phyloP scores from a whole-genome alignment of 2,329 filamentous ascomycete genomes.

The Pezicula rhizophila region DNA sequence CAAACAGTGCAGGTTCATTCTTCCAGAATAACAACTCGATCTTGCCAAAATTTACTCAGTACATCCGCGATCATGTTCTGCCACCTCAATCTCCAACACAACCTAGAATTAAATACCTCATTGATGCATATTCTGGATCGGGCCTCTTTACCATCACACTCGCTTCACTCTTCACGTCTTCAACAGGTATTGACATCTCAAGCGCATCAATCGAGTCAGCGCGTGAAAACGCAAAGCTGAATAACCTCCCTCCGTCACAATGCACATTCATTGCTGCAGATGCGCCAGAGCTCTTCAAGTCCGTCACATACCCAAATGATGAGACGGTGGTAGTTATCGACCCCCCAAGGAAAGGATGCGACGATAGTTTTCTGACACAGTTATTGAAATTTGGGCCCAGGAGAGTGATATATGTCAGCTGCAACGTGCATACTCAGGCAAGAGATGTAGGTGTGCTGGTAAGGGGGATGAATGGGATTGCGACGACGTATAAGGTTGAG shows the following conservation, averaged over 20 bases:
- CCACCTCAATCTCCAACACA: constrained; percentile 35
- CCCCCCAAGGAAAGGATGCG: constrained; percentile 93
- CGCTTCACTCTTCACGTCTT: constrained; percentile 74
- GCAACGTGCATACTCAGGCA: constrained; percentile 96
- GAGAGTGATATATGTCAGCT: constrained; percentile 88
- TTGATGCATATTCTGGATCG: constrained; percentile 96
- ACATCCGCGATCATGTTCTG: constrained; percentile 75
- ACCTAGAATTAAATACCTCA: constrained; percentile 69
- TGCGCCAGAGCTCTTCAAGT: constrained; percentile 74
- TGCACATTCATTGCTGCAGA: constrained; percentile 87
- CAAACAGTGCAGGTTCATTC: constrained; percentile 88
- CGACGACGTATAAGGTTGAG: constrained; percentile 73
- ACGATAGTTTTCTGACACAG: constrained; percentile 76
- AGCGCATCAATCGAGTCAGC: constrained; percentile 72
- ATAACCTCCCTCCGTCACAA: constrained; percentile 60
- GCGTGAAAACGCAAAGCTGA: constrained; percentile 69
- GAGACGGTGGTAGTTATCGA: constrained; percentile 94
- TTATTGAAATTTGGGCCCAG: constrained; percentile 70
- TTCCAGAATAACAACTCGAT: constrained; percentile 99
- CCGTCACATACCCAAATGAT: constrained; percentile 65
- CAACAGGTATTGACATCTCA: constrained; percentile 87
- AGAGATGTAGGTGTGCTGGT: constrained; percentile 86
- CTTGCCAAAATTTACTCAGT: constrained; percentile 76
- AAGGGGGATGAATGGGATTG: constrained; percentile 49
- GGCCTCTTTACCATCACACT: constrained; percentile 96